phyloP scores from a whole-genome alignment of 257 asterid genomes.

The Catharanthus roseus region DNA sequence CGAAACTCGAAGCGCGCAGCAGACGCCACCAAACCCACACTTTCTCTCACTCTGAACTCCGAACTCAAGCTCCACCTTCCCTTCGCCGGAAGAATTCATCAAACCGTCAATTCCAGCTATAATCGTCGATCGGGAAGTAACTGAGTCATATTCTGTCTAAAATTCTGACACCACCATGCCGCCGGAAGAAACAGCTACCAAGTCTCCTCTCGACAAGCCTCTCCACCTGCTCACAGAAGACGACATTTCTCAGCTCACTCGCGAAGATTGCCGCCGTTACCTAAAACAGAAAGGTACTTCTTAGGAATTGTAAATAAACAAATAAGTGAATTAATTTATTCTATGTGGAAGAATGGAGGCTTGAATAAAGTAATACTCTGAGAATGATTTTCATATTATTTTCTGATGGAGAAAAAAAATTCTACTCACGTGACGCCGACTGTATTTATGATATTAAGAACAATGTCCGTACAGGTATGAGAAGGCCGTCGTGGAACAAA shows the following conservation, averaged over 20 bases:
- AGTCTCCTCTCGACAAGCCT: conserved; percentile 86
- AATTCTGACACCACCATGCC: conserved; percentile 43
- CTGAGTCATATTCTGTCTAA: conserved; percentile 16
- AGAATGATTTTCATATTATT: neutral
- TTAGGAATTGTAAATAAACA: neutral
- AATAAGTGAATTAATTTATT: conserved; percentile 8
- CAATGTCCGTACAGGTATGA: conserved; percentile 60
- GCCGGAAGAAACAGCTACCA: conserved; percentile 45
- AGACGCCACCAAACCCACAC: conserved; percentile 25
- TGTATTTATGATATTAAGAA: neutral
- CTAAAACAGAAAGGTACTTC: conserved; percentile 80
- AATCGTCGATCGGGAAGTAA: conserved; percentile 13
- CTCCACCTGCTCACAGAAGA: conserved; percentile 87
- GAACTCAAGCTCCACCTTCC: conserved; percentile 14
- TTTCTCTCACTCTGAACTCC: conserved; percentile 3
- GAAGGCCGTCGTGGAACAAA: conserved; percentile 99
- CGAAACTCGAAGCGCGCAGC: conserved; percentile 23
- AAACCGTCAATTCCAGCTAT: conserved; percentile 26
- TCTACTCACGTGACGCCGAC: conserved; percentile 11
- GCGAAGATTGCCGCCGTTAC: conserved; percentile 97
- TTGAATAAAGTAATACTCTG: conserved; percentile 12
- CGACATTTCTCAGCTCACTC: conserved; percentile 98
- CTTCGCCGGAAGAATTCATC: conserved; percentile 8
- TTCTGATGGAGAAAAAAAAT: neutral
- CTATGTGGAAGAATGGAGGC: neutral